A percentile compares a stretch with the other conserved stretches of the same genome.
phyloP scores from a whole-genome alignment of 305 asterid species.

The Rubia peregrina region DNA sequence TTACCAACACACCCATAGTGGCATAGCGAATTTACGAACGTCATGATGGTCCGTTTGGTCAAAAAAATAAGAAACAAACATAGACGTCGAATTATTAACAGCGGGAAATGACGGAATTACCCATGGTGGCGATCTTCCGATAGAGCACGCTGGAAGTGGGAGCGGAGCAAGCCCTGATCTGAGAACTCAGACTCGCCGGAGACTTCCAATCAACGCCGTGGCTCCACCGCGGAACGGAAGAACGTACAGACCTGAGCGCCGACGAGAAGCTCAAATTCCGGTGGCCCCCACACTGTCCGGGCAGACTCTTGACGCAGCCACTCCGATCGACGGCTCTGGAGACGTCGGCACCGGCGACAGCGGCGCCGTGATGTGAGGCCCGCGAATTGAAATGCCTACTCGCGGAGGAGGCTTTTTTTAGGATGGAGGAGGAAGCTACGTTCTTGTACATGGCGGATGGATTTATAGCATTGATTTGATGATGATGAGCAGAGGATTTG shows the following conservation, averaged over 20 bases:
- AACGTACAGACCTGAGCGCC: slow-evolving; percentile 29
- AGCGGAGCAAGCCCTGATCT: slow-evolving; percentile 57
- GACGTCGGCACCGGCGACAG: slow-evolving; percentile 1
- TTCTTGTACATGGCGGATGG: slow-evolving; percentile 19
- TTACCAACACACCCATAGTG: slow-evolving; percentile 11
- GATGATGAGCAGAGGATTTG: neutral
- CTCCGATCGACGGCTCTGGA: neutral
- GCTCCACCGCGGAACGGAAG: slow-evolving; percentile 61
- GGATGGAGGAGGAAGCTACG: slow-evolving; percentile 18
- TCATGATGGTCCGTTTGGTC: neutral
- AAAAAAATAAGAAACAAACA: neutral
- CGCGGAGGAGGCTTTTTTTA: slow-evolving; percentile 9
- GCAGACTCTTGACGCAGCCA: neutral
- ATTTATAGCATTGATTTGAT: slow-evolving; percentile 7
- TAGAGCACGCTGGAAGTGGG: slow-evolving; percentile 36
- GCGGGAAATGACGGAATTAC: slow-evolving; percentile 21
- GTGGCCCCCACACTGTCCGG: slow-evolving; percentile 2
- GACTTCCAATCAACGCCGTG: slow-evolving; percentile 89
- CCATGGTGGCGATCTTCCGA: slow-evolving; percentile 79
- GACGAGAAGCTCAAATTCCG: slow-evolving; percentile 40
- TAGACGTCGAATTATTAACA: neutral
- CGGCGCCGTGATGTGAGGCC: slow-evolving; percentile 3
- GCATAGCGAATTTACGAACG: neutral
- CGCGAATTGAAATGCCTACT: slow-evolving; percentile 5
- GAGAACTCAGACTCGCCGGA: slow-evolving; percentile 51